Percentiles rank a stretch among this genome's conserved stretches.
phyloP scores from a whole-genome alignment of 306 rosid species.

The Trifolium repens region DNA sequence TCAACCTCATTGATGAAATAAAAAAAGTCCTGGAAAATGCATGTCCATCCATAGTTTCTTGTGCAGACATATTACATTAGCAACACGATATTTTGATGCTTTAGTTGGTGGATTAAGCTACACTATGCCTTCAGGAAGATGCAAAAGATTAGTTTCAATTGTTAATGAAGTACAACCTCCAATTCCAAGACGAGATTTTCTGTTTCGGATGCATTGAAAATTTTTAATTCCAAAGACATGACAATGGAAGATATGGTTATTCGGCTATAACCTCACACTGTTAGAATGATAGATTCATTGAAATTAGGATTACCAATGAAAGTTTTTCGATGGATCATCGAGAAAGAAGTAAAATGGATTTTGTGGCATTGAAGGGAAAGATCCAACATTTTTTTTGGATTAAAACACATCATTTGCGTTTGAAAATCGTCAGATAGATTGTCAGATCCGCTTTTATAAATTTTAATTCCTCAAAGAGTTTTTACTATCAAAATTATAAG shows the following conservation, averaged over 20 bases:
- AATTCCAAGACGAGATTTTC: conserved; percentile 44
- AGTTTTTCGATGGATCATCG: conserved; percentile 47
- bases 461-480: too few species aligned
- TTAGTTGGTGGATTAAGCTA: conserved; percentile 61
- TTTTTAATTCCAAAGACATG: conserved; percentile 38
- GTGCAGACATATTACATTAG: conserved; percentile 65
- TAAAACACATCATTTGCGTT: conserved; percentile 49
- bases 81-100: conserved; percentile 57
- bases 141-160: conserved; percentile 47
- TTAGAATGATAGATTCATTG: conserved; percentile 58
- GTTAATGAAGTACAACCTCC: conserved; percentile 42
- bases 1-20: too few species aligned
- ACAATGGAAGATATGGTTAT: conserved; percentile 57
- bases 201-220: conserved; percentile 21
- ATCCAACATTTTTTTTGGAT: conserved; percentile 65
- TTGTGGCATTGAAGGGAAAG: neutral
- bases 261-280: conserved; percentile 65
- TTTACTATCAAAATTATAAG: too few species aligned
- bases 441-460: too few species aligned
- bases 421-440: too few species aligned
- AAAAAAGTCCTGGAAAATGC: conserved; percentile 36
- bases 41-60: conserved; percentile 62
- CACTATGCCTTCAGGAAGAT: conserved; percentile 49
- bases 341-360: conserved; percentile 10
- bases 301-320: conserved; percentile 44